Base-by-base conservation (phyloP, 345 rosid species). In the Eucalyptus viminalis region DNA sequence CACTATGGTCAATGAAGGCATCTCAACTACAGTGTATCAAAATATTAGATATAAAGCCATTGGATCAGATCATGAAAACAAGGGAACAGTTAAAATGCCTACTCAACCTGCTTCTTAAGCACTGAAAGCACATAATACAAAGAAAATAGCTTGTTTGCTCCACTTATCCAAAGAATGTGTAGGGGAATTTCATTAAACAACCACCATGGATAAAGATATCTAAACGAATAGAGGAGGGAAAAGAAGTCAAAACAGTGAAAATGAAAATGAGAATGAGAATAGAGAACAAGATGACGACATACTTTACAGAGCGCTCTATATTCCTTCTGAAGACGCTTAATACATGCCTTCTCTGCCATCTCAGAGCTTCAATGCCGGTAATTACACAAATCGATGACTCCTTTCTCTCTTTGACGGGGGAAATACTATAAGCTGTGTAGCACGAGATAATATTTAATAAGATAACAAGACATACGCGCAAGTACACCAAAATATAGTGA, bases 271-370 rank as follows among this genome's bases (percentile, higher is more conserved):
- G 47, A 86, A 89, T 5, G 8, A 25, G 54, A 86, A 45, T 11
- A 86, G 19, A 86, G 17, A 17, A 37, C 45, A 49, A 58, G 45
- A 19, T 21, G 7, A 56, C 1, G 14, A 49, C 92, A 81, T 93
- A 98, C 99, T 92, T 97, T 98, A 92, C 99, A 97, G 51, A 98
- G 98, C 51, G 98, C 96, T 93, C 99, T 96, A 90, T 93, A 98
- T 92, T 98, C 99, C 96, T 97, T 96, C 92, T 98, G 99, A 86
- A 97, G 98, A 72, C 99, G 99, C 92, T 94, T 96, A 54, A 96
- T 94, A 89, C 99, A 97, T 19, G 98, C 93, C 94, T 95, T 97
- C 89, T 96, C 99, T 40, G 99, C 99, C 99, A 98, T 98, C 80
- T 72, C 54, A 72, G 45, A 81, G 80, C 90, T 88, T 89, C 37